Evolutionary conservation across 768 basidiomycete species (phyloP).

Genomic region (Russula sp.): DNA sequence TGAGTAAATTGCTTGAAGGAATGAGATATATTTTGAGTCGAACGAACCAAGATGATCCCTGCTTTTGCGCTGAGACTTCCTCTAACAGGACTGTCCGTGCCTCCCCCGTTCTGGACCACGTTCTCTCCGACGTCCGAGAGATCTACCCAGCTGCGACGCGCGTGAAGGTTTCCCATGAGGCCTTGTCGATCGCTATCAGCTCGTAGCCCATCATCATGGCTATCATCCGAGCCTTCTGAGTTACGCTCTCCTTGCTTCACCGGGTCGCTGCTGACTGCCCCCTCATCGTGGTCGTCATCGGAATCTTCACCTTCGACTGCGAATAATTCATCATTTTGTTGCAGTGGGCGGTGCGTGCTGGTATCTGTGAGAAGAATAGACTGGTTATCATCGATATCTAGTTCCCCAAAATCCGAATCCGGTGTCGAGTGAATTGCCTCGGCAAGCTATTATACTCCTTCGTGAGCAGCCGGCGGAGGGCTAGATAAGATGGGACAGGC

Average conservation of each 20-base stretch:
- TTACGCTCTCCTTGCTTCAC: slow-evolving; percentile 29
- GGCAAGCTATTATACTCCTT: slow-evolving; percentile 47
- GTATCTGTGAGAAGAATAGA: slow-evolving; percentile 44
- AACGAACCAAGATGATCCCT: slow-evolving; percentile 77
- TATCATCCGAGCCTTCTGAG: slow-evolving; percentile 35
- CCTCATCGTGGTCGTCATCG: slow-evolving; percentile 31
- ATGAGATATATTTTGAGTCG: neutral
- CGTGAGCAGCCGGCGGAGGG: neutral
- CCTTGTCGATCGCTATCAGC: slow-evolving; percentile 16
- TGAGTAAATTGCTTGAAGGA: slow-evolving; percentile 6
- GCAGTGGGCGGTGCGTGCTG: slow-evolving; percentile 32
- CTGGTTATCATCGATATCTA: slow-evolving; percentile 35
- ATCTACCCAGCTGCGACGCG: slow-evolving; percentile 29
- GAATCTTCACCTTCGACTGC: slow-evolving; percentile 32
- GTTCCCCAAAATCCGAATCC: slow-evolving; percentile 30
- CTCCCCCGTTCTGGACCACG: neutral
- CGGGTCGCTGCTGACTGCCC: slow-evolving; percentile 10
- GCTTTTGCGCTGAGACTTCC: slow-evolving; percentile 70
- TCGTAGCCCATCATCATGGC: slow-evolving; percentile 32
- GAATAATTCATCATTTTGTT: slow-evolving; percentile 35
- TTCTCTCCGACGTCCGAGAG: slow-evolving; percentile 16
- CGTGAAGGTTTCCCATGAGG: slow-evolving; percentile 27
- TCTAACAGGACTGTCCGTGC: neutral
- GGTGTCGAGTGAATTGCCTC: slow-evolving; percentile 79
- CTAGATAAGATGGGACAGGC: slow-evolving; percentile 32